Evolutionary conservation across 352 stramenopile species (phyloP).

Genomic region (Phytophthora meadii): DNA sequence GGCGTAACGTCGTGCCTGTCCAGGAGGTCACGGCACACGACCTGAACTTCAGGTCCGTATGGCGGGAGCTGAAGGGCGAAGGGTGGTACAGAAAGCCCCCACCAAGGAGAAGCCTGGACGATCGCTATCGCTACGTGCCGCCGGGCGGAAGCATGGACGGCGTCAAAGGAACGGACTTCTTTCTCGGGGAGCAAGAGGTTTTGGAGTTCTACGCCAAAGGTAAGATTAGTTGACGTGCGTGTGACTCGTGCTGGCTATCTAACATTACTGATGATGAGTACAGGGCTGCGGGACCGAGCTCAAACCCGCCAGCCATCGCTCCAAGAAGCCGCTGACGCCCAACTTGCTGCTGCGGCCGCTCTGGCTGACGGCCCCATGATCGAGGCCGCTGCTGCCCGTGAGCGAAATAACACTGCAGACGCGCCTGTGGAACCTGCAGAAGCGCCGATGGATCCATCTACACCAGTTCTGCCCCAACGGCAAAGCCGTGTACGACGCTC

Average conservation of each 20-base stretch:
- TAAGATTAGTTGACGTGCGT: background rate
- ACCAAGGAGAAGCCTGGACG: conserved; percentile 1
- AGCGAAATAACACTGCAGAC: too few species aligned
- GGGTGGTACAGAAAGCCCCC: conserved; percentile 6
- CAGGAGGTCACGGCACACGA: conserved; percentile 3
- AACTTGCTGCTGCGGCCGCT: conserved; percentile 7
- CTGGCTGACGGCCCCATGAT: background rate
- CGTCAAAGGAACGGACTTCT: background rate
- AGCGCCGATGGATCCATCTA: too few species aligned
- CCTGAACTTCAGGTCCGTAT: conserved; percentile 7
- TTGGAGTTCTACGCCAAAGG: conserved; percentile 13
- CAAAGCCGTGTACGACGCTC: too few species aligned
- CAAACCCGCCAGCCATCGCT: too few species aligned
- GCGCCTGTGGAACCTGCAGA: too few species aligned
- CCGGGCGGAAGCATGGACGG: background rate
- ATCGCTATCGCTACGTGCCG: conserved; percentile 7
- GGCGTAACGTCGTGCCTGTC: too few species aligned
- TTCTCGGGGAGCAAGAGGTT: conserved; percentile 11
- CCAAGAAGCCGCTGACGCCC: background rate
- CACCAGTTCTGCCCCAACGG: too few species aligned
- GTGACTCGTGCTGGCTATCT: background rate
- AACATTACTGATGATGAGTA: too few species aligned
- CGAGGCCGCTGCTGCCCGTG: conserved; percentile 4
- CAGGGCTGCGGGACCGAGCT: too few species aligned
- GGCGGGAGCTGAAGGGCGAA: conserved; percentile 7